Evolutionary conservation across 129 eudicot species (phyloP).

Genomic region (Apium graveolens): DNA sequence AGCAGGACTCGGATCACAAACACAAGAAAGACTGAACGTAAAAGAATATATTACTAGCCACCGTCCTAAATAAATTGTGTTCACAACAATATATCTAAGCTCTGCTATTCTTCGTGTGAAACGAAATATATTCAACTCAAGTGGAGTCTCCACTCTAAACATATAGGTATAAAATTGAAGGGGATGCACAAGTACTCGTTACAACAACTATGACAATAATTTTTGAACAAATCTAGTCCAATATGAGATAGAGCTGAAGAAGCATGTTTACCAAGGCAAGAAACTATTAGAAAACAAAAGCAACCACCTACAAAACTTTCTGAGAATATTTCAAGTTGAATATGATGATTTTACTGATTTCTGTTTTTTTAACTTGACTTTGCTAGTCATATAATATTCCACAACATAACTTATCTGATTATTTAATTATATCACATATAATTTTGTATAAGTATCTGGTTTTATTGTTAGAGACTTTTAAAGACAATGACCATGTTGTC

Average conservation of each 20-base stretch:
- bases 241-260: not conserved
- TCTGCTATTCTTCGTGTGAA: not conserved
- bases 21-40: no score
- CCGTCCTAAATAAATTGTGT: not conserved
- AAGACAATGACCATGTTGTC: not conserved
- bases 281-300: not conserved
- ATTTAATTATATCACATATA: not conserved
- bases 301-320: not conserved
- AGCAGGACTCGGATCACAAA: no score
- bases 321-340: not conserved
- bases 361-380: not conserved
- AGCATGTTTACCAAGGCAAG: not conserved
- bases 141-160: not conserved
- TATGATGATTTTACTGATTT: not conserved
- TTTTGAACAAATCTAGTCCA: not conserved
- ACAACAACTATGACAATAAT: not conserved
- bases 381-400: not conserved
- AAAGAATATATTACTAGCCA: no score
- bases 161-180: not conserved
- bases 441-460: no score
- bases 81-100: not conserved
- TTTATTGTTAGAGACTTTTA: not conserved
- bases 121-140: not conserved
- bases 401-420: not conserved
- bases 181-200: not conserved